Evolutionary conservation across 345 rosid species (phyloP).

Genomic region (Angophora floribunda): DNA sequence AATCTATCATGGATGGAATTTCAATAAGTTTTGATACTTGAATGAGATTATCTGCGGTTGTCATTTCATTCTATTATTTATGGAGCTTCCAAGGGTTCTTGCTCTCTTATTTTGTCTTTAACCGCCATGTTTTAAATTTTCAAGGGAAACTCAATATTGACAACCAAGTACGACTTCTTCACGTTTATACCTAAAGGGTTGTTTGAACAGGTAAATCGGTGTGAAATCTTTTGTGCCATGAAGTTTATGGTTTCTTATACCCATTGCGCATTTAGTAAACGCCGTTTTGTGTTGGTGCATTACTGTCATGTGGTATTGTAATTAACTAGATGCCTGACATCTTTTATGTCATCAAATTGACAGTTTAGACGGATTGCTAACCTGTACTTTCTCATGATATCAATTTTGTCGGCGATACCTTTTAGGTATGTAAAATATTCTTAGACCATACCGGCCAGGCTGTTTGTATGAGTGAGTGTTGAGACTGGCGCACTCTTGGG

Average conservation of each 20-base stretch:
- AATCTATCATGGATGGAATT: not conserved
- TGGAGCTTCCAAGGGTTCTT: not conserved
- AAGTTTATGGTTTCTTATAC: not conserved
- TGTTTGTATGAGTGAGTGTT: not conserved
- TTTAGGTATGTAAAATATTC: slow-evolving; percentile 52
- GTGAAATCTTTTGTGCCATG: not conserved
- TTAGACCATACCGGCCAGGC: not conserved
- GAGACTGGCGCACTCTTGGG: not conserved
- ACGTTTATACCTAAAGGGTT: slow-evolving; percentile 93
- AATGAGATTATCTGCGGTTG: not conserved
- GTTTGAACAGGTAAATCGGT: slow-evolving; percentile 83
- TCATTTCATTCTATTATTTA: not conserved
- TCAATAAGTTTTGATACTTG: not conserved
- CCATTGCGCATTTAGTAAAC: not conserved
- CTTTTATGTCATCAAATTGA: slow-evolving; percentile 23
- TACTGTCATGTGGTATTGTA: not conserved
- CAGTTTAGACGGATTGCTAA: slow-evolving; percentile 99
- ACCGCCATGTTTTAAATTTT: not conserved
- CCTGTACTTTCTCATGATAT: slow-evolving; percentile 84
- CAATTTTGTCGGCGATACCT: slow-evolving; percentile 87
- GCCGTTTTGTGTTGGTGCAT: not conserved
- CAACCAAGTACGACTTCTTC: slow-evolving; percentile 91
- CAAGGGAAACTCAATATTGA: slow-evolving; percentile 84
- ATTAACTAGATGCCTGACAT: slow-evolving; percentile 11
- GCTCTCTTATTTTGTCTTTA: not conserved